Base-by-base conservation (phyloP, 2,329 filamentous ascomycete genomes). In the Cladorrhinum sp. region DNA sequence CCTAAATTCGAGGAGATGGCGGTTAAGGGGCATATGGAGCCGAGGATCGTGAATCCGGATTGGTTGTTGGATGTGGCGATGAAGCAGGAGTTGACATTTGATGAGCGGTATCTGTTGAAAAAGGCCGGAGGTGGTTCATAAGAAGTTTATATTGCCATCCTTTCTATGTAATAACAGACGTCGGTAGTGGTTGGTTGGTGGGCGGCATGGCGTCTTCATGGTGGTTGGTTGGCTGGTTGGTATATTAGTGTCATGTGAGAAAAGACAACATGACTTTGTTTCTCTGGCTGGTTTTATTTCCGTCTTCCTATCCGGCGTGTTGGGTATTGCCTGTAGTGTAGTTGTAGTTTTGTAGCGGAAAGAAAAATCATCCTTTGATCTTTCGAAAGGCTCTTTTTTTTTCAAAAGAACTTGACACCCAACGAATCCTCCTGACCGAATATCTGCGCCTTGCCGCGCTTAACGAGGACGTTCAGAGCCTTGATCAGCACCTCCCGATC, bases 391-490 rank as follows among this genome's bases (percentile, higher is more conserved):
- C n/a, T n/a, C n/a, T 36, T 36, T 12, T 23, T 25, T 50, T 22
- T 52, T 87, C 78, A 97, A 73, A 98, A 98, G 78, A 99, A 98
- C 78, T 99, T 99, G 66, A 98, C 92, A 69, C 95, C 95, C 70
- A 90, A 86, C 62, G 91, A 90, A 72, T 93, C 92, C 69, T 93
- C 92, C 57, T 86, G 85, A 32, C 93, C 93, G 77, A 99, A 98
- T 24, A 98, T 86, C 75, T 98, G 93, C 13, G 93, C 93, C 77
- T 90, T 96, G 67, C 92, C 92, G 64, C 89, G 85, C 81, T 96
- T 96, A 36, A 96, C 93, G 53, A 97, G 81, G 54, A 95, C 81
- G 62, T 85, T 84, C 53, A 99, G 80, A 38, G 91, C 89, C 74
- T 89, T 92, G 66, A 89, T 84, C 70, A 99, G 81, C 63, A 96